These are phyloP conservation scores for Flaveria sonorensis DNA, from an alignment of 129 eudicot species.

Conservation along the genomic window DNA sequence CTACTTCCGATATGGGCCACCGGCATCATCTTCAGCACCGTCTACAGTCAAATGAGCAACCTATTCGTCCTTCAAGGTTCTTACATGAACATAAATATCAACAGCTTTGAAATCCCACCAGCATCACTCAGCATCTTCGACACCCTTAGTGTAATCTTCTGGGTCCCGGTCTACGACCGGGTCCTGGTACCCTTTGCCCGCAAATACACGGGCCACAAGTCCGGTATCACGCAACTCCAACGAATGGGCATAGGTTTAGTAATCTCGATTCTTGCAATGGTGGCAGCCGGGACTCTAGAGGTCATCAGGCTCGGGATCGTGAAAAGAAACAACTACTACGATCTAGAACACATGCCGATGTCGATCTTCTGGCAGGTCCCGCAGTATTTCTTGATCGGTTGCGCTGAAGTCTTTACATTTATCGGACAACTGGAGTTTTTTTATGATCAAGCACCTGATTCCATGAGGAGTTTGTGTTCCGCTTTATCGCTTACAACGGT, in stretches of 20 bases:
- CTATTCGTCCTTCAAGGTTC: constrained; percentile 61
- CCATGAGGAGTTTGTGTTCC: constrained; percentile 73
- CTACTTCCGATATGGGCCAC: constrained; percentile 76
- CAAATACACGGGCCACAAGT: constrained; percentile 54
- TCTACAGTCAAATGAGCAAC: constrained; percentile 67
- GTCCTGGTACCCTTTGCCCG: constrained; percentile 52
- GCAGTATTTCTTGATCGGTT: constrained; percentile 64
- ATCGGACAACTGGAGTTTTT: constrained; percentile 73
- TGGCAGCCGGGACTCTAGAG: constrained; percentile 59
- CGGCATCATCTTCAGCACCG: constrained; percentile 59
- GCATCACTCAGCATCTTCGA: constrained; percentile 66
- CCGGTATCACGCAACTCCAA: constrained; percentile 64
- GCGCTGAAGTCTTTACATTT: constrained; percentile 61
- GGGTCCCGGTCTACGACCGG: constrained; percentile 68
- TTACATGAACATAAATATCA: constrained; percentile 46
- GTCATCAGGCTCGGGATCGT: constrained; percentile 55
- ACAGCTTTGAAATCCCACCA: constrained; percentile 56
- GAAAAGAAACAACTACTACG: constrained; percentile 37
- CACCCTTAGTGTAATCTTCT: constrained; percentile 64
- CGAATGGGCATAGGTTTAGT: constrained; percentile 65
- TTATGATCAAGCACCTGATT: constrained; percentile 77
- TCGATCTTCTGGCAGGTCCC: constrained; percentile 84
- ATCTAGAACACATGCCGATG: constrained; percentile 40
- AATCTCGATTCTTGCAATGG: constrained; percentile 68
- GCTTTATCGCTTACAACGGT: constrained; percentile 62